phyloP scores from a whole-genome alignment of 2,329 filamentous ascomycete species.

The Pseudophaeomoniella oleicola region DNA sequence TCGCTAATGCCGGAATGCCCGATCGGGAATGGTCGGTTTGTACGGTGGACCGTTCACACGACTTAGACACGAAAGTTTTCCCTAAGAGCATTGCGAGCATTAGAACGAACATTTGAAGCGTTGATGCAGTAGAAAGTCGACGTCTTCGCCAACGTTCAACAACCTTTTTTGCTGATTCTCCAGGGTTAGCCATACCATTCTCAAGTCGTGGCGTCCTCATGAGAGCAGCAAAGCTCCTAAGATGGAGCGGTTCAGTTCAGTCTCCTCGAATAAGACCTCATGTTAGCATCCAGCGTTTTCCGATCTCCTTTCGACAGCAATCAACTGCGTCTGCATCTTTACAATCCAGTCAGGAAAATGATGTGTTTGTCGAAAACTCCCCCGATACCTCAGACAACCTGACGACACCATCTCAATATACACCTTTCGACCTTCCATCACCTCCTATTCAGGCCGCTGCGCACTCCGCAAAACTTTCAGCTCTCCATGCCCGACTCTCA shows the following conservation, averaged over 20 bases:
- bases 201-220: conserved; percentile 21
- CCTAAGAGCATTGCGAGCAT: too few relatives aligned
- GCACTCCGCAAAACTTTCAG: conserved; percentile 75
- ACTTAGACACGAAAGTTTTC: background rate
- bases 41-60: background rate
- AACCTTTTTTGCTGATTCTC: too few relatives aligned
- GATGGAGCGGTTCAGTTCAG: conserved; percentile 36
- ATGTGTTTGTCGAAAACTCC: conserved; percentile 14
- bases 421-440: conserved; percentile 43
- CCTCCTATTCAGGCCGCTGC: conserved; percentile 53
- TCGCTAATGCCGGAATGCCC: background rate
- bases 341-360: conserved; percentile 13
- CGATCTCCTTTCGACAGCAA: conserved; percentile 22
- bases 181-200: too few relatives aligned
- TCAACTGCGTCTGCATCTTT: conserved; percentile 22
- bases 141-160: too few relatives aligned
- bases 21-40: background rate
- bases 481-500: conserved; percentile 76
- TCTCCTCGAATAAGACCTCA: conserved; percentile 29
- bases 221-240: conserved; percentile 35
- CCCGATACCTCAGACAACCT: conserved; percentile 3
- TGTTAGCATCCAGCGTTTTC: conserved; percentile 15
- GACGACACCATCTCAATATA: too few relatives aligned
- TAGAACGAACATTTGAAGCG: too few relatives aligned
- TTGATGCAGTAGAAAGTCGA: too few relatives aligned